phyloP scores from a whole-genome alignment of 1,139 yeast species.

The Yamadazyma epiphylla region DNA sequence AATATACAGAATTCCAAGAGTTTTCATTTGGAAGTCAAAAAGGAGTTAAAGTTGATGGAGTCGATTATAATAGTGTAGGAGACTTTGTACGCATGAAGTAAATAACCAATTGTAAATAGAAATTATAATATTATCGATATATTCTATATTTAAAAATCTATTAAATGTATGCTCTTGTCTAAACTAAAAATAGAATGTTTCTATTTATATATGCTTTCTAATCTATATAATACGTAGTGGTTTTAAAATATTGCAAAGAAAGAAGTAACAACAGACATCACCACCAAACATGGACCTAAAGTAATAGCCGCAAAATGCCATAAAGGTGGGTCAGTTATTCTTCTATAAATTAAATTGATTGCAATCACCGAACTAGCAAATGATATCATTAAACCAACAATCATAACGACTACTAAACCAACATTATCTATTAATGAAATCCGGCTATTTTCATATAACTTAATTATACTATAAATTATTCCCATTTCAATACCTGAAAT shows the following conservation, averaged over 20 bases:
- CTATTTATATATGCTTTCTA: no score
- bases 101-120: not conserved
- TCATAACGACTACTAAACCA: conserved; percentile 29
- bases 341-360: conserved; percentile 9
- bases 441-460: conserved; percentile 17
- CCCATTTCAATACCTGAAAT: conserved; percentile 44
- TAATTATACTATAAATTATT: conserved; percentile 33
- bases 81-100: conserved; percentile 21
- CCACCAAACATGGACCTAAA: conserved; percentile 10
- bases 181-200: no score
- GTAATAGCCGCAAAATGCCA: conserved; percentile 9
- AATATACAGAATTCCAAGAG: conserved; percentile 15
- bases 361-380: conserved; percentile 20
- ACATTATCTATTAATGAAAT: conserved; percentile 29
- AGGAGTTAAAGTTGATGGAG: conserved; percentile 38
- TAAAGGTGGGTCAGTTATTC: conserved; percentile 8
- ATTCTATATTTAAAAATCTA: not conserved
- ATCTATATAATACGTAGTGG: no score
- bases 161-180: no score
- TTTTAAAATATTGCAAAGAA: not conserved
- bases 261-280: conserved; percentile 1
- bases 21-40: conserved; percentile 48
- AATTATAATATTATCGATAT: not conserved
- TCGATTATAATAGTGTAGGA: conserved; percentile 42
- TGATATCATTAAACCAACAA: conserved; percentile 31